Base-by-base conservation (phyloP, 2,329 filamentous ascomycete genomes). In the Biscogniauxia marginata region DNA sequence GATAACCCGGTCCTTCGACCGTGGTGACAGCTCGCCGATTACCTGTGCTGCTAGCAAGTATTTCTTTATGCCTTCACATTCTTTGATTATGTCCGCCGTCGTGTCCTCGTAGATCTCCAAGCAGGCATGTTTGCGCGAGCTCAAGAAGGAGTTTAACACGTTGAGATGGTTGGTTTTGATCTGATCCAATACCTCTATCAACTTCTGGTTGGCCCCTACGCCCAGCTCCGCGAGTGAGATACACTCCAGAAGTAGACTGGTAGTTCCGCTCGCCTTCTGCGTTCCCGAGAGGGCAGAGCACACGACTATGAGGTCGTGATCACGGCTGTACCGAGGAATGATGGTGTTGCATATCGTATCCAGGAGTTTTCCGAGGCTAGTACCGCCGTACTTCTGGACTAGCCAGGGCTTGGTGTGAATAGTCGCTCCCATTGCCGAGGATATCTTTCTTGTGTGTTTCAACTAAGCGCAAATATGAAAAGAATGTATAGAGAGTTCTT, bases 321-420 rank as follows among this genome's bases (percentile, higher is more conserved):
- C 64, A 53, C 71, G 65, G 49, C 78, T 63, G 43, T 68, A 72
- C 51, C 60, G 61, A 2, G 65, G 66, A 7, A 67, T 68, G 50
- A 66, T 72, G 52, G n/a, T 56, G 53, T 56, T 50, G 58, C 63
- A 63, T 46, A 84, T 80, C 66, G 81, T 81, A 62, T 77, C 74
- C 56, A 81, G 74, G 59, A 83, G 78, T 67, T 84, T 85, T 57
- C 83, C 83, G 30, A 85, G 74, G 61, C 79, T 83, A 39, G 83
- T 85, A 11, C 83, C 83, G 30, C 83, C 83, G 68, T 84, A 85
- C 74, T 85, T 85, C 65, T 85, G 82, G 50, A 85, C 81, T 4
- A 84, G 77, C 82, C 82, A 85, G 25, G 65, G 66, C 61, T 59
- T 67, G 44, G 52, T 50, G 34, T 50, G 49, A n/a, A 50, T 59